Evolutionary conservation across 441 rosid genomes (phyloP).

Genomic region (Euphorbia celastroides): DNA sequence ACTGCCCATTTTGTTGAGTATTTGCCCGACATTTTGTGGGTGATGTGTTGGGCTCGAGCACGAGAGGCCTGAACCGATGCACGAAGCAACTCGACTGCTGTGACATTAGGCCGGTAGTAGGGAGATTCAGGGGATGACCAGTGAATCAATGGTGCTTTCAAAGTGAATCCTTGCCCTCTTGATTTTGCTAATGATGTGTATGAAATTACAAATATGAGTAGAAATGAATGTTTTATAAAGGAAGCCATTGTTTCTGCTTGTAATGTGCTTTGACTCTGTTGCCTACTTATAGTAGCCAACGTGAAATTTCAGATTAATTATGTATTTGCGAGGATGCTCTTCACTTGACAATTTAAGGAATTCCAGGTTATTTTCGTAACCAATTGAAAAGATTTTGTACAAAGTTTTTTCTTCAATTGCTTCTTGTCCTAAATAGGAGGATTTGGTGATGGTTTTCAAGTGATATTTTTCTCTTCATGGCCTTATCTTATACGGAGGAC

Average conservation of each 20-base stretch:
- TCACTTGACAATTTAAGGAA: too few species aligned
- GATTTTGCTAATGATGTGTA: background rate
- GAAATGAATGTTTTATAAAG: background rate
- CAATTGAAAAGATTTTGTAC: background rate
- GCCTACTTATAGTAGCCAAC: background rate
- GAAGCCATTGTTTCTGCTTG: background rate
- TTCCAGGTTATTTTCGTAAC: too few species aligned
- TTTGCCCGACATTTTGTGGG: background rate
- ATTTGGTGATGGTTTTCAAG: background rate
- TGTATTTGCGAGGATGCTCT: background rate
- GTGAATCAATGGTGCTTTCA: conserved; percentile 9
- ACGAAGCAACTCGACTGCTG: background rate
- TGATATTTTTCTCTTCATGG: background rate
- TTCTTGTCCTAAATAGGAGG: background rate
- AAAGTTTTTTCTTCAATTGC: background rate
- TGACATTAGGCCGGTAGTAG: background rate
- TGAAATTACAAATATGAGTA: background rate
- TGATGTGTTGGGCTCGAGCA: background rate
- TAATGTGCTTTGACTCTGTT: background rate
- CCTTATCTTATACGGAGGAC: background rate
- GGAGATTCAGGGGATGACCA: conserved; percentile 14
- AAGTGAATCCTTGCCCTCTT: background rate
- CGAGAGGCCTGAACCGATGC: conserved; percentile 2
- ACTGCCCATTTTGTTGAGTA: background rate
- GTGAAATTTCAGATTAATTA: too few species aligned